phyloP scores from a whole-genome alignment of 2,329 filamentous ascomycete genomes.

The Clarireedia monteithiana region DNA sequence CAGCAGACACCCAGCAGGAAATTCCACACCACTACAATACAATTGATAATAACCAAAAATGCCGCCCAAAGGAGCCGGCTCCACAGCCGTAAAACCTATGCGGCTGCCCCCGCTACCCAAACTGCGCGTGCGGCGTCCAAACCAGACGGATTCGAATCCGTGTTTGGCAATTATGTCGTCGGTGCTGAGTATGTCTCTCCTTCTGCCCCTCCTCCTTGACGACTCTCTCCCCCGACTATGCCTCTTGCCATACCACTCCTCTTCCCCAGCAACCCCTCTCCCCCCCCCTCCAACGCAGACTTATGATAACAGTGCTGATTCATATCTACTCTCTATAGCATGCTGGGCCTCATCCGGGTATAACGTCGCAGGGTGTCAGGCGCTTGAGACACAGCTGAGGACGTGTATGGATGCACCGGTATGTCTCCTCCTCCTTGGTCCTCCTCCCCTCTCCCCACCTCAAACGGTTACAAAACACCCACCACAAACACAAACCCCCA shows the following conservation, averaged over 20 bases:
- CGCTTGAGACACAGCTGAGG: constrained; percentile 52
- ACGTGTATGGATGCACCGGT: constrained; percentile 76
- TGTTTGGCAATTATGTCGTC: constrained; percentile 60
- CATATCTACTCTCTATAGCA: constrained; percentile 39
- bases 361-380: constrained; percentile 50
- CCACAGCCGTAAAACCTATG: constrained; percentile 27
- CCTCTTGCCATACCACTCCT: too few relatives aligned
- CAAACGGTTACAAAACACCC: too few relatives aligned
- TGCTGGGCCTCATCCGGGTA: constrained; percentile 80
- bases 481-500: too few relatives aligned
- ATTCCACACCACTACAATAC: neutral
- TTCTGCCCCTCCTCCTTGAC: constrained; percentile 4
- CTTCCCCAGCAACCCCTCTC: too few relatives aligned
- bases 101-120: constrained; percentile 50
- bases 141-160: constrained; percentile 53
- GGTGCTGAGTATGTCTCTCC: constrained; percentile 48
- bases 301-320: neutral
- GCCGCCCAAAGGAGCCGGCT: constrained; percentile 27
- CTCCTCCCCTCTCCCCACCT: neutral
- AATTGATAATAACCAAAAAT: constrained; percentile 11
- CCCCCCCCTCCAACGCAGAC: neutral
- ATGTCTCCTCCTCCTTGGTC: constrained; percentile 29
- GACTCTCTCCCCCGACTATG: too few relatives aligned
- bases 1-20: too few relatives aligned
- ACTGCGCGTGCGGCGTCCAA: constrained; percentile 57